Base-by-base conservation (phyloP, 2,329 filamentous ascomycete genomes). In the Paradendryphiella salina region DNA sequence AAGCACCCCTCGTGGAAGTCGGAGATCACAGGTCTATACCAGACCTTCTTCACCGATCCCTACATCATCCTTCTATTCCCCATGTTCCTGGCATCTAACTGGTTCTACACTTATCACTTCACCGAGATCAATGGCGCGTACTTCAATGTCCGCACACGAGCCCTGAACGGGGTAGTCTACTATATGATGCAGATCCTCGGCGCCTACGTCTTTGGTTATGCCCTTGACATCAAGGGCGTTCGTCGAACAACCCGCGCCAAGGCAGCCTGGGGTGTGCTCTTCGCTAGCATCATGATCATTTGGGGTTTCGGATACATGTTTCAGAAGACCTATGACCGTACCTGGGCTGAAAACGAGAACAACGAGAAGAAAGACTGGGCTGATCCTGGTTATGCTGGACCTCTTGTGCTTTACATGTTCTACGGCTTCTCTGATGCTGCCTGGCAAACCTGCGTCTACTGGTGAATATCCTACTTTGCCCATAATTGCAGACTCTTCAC, bases 391-490 rank as follows among this genome's bases (percentile, higher is more conserved):
- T 94, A 87, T 69, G 80, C 86, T 51, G 90, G 87, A 0, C 88
- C 89, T 10, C 89, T 96, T 83, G 90, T 96, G 72, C 76, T 96
- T 44, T 95, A 91, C 78, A 89, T 96, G 66, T 92, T 92, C 74
- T 95, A 94, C 71, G 90, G 90, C 33, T 87, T 94, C 73, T 94
- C 86, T 63, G 93, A 96, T 71, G 90, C 92, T 35, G 83, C 86
- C 46, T 96, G 90, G 87, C 93, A 97, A 78, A 93, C 90, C 0
- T 85, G 80, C 65, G 86, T 92, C 41, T 96, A 97, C 80, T 96
- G 92, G 92, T 92, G 88, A 26, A 36, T 17, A 13, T 4, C 14
- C 20, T 17, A 1, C 17, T 6, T 11, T 14, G 8, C 3, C 6
- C 34, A 2, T 2, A 2, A 20, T n/a, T 18, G 28, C 10, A 13